Percentiles rank a stretch among this genome's conserved stretches.
These are phyloP conservation scores for Imleria badia DNA, from an alignment of 768 basidiomycete genomes.

Conservation along the genomic window DNA sequence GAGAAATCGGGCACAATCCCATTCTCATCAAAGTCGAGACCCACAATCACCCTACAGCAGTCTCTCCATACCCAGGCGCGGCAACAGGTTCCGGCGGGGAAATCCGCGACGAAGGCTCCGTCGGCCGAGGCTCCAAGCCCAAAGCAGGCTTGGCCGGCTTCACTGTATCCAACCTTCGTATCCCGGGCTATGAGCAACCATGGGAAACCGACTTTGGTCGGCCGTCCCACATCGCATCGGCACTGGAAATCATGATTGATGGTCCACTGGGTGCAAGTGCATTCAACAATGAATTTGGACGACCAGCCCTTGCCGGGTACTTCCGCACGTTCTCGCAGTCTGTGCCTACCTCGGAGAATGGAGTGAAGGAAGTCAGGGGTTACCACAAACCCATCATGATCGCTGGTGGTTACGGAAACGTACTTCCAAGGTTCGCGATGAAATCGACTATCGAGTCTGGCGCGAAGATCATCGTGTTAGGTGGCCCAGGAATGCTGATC, in stretches of 20 bases:
- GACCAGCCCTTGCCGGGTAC: constrained; percentile 90
- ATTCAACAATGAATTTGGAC: constrained; percentile 98
- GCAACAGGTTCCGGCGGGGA: constrained; percentile 98
- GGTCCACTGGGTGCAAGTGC: constrained; percentile 93
- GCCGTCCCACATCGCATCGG: constrained; percentile 87
- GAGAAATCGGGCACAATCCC: constrained; percentile 67
- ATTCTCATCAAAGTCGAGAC: constrained; percentile 98
- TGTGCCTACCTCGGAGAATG: constrained; percentile 54
- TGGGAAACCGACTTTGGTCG: constrained; percentile 96
- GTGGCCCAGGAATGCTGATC: constrained; percentile 95
- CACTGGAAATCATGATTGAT: constrained; percentile 96
- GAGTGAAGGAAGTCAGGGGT: constrained; percentile 69
- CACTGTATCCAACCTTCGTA: constrained; percentile 90
- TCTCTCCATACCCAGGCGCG: constrained; percentile 97
- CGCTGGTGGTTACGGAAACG: constrained; percentile 94
- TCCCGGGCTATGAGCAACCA: constrained; percentile 87
- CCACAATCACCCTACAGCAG: constrained; percentile 98
- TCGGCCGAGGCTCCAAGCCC: constrained; percentile 91
- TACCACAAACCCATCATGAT: constrained; percentile 99
- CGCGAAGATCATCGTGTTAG: constrained; percentile 87
- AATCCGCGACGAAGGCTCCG: constrained; percentile 96
- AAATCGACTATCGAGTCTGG: constrained; percentile 79
- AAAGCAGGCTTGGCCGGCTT: constrained; percentile 95
- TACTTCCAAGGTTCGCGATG: constrained; percentile 76
- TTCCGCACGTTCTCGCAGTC: constrained; percentile 92